Base-by-base conservation (phyloP, 345 rosid species). In the Triadica sebifera region DNA sequence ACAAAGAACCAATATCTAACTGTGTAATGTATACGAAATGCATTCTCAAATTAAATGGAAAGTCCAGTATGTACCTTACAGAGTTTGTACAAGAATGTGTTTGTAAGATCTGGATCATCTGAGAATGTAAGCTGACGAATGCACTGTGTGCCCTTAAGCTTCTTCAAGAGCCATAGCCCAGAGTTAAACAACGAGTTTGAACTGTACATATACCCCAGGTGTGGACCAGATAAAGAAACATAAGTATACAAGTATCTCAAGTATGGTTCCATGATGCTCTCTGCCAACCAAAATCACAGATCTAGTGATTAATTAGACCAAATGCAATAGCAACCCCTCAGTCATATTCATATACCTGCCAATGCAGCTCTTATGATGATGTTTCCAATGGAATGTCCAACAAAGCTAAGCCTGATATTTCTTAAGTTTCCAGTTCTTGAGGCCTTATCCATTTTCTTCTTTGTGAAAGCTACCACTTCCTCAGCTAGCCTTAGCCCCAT, bases 51-150 rank as follows among this genome's bases (percentile, higher is more conserved):
- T 29, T 13, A 61, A 61, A 43, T 60, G 59, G 39, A 34, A 34
- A 61, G 39, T 29, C 43, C 56, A 61, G 24, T 20, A 46, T 39
- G 65, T 74, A 79, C 98, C 96, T 90, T 81, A 74, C 90, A 89
- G 69, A 94, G 96, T 75, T 84, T 82, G 87, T 92, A 92, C 67
- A 94, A 85, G 86, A 92, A 94, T 12, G 96, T 92, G 39, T 85
- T 87, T 2, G 71, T 78, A 38, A 94, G 90, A 79, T 90, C 92
- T 46, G 94, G 89, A 74, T 90, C 92, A 82, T 94, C 98, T 0
- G 98, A 87, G 80, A 94, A 88, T 52, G 97, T 94, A 70, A 94
- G 97, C 81, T 92, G 97, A 87, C 92, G 98, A 82, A 94, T 90
- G 84, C 93, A 91, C 73, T 82, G 94, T 66, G 96, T 87, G 55